Conservation (phyloP, 1,139 yeast species). For the Pichia sp. region DNA sequence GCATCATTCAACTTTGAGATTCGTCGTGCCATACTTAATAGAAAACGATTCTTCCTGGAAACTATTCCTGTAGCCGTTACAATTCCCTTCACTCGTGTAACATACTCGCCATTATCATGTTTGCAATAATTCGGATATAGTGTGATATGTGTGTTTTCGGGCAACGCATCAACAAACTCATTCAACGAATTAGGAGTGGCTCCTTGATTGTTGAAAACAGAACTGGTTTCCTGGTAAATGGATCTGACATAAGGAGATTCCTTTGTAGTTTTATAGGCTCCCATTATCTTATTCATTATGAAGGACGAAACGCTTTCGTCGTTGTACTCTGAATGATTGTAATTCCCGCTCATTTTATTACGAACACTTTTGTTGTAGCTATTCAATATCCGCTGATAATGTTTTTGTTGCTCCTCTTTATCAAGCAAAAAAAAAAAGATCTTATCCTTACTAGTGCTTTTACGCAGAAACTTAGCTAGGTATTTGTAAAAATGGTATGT, state of each 20-base stretch:
- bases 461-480: constrained; percentile 2
- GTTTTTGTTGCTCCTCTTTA: constrained; percentile 20
- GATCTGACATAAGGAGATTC: constrained; percentile 27
- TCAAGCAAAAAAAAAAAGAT: constrained; percentile 26
- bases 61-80: constrained; percentile 66
- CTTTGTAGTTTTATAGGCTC: constrained; percentile 29
- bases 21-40: constrained; percentile 67
- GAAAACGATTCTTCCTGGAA: constrained; percentile 64
- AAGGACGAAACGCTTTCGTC: constrained; percentile 23
- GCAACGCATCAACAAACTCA: constrained; percentile 17
- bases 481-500: constrained; percentile 4
- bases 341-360: not conserved
- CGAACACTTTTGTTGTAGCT: not conserved
- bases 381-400: constrained; percentile 10
- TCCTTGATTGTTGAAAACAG: constrained; percentile 6
- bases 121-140: constrained; percentile 28
- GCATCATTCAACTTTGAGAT: constrained; percentile 44
- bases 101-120: constrained; percentile 27
- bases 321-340: not conserved
- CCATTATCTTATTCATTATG: constrained; percentile 24
- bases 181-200: not conserved
- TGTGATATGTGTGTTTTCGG: constrained; percentile 26
- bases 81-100: constrained; percentile 71
- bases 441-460: constrained; percentile 23
- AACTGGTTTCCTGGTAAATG: constrained; percentile 13